phyloP scores from a whole-genome alignment of 768 basidiomycete genomes.

The Leccinum subgranulosum region DNA sequence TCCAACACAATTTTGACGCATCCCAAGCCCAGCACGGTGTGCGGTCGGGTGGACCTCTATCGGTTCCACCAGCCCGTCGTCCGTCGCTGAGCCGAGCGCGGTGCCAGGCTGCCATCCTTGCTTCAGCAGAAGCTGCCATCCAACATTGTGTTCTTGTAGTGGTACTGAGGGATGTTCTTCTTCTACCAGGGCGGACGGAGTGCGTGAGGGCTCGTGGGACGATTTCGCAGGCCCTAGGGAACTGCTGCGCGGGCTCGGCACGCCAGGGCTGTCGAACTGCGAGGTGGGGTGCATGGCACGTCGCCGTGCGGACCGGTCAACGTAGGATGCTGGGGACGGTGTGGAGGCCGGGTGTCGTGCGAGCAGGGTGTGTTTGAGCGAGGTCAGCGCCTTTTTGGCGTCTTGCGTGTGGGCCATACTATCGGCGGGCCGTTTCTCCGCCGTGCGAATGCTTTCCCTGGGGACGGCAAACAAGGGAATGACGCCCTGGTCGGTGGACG shows the following conservation, averaged over 20 bases:
- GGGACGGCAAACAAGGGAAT: slow-evolving; percentile 50
- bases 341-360: slow-evolving; percentile 33
- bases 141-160: slow-evolving; percentile 57
- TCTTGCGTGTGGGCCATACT: slow-evolving; percentile 25
- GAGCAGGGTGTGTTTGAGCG: slow-evolving; percentile 63
- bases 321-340: slow-evolving; percentile 35
- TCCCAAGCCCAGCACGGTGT: slow-evolving; percentile 57
- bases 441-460: slow-evolving; percentile 11
- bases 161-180: slow-evolving; percentile 35
- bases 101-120: slow-evolving; percentile 76
- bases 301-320: slow-evolving; percentile 71
- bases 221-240: slow-evolving; percentile 14
- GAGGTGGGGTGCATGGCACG: slow-evolving; percentile 56
- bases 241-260: slow-evolving; percentile 27
- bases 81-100: slow-evolving; percentile 27
- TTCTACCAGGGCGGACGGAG: slow-evolving; percentile 15
- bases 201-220: slow-evolving; percentile 17
- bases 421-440: slow-evolving; percentile 23
- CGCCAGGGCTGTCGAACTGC: slow-evolving; percentile 52
- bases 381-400: slow-evolving; percentile 62
- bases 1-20: slow-evolving; percentile 20
- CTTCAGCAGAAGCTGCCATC: slow-evolving; percentile 63
- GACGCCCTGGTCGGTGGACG: slow-evolving; percentile 47
- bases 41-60: slow-evolving; percentile 43
- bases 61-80: slow-evolving; percentile 51